Evolutionary conservation across 352 stramenopile genomes (phyloP).

Genomic region (Phytophthora fragariaefolia): DNA sequence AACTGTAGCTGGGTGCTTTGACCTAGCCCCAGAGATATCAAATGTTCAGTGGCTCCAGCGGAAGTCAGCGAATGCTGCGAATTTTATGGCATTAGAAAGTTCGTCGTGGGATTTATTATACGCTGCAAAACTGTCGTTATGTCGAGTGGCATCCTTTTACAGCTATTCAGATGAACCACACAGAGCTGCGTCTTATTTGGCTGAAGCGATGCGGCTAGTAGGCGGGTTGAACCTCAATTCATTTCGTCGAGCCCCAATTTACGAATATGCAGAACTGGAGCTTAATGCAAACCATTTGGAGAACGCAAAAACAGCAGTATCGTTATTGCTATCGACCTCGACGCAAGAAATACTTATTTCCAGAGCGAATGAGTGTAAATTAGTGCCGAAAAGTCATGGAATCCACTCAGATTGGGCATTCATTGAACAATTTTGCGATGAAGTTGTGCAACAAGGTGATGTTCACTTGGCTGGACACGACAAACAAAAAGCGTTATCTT

Average conservation of each 20-base stretch:
- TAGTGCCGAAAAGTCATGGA: conserved; percentile 1
- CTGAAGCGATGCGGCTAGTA: conserved; percentile 75
- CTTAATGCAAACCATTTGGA: conserved; percentile 50
- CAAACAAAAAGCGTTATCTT: conserved; percentile 27
- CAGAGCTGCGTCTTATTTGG: conserved; percentile 62
- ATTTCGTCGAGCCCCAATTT: conserved; percentile 67
- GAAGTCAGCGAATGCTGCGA: conserved; percentile 38
- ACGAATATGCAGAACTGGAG: conserved; percentile 70
- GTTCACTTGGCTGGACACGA: conserved; percentile 36
- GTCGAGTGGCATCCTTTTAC: conserved; percentile 69
- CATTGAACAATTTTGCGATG: conserved; percentile 54
- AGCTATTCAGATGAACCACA: conserved; percentile 53
- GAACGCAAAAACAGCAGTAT: conserved; percentile 58
- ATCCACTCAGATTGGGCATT: conserved; percentile 35
- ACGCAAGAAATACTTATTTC: not conserved
- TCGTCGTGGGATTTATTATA: conserved; percentile 78
- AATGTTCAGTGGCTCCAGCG: conserved; percentile 11
- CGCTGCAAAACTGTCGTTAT: conserved; percentile 61
- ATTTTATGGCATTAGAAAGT: conserved; percentile 73
- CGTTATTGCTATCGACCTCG: conserved; percentile 34
- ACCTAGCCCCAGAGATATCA: conserved; percentile 52
- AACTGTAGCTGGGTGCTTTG: conserved; percentile 33
- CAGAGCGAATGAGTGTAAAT: not conserved
- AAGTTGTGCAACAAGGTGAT: conserved; percentile 53
- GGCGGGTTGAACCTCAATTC: conserved; percentile 57